These are phyloP conservation scores for Colletotrichum simmondsii DNA, from an alignment of 2,329 filamentous ascomycete species.

Conservation along the genomic window DNA sequence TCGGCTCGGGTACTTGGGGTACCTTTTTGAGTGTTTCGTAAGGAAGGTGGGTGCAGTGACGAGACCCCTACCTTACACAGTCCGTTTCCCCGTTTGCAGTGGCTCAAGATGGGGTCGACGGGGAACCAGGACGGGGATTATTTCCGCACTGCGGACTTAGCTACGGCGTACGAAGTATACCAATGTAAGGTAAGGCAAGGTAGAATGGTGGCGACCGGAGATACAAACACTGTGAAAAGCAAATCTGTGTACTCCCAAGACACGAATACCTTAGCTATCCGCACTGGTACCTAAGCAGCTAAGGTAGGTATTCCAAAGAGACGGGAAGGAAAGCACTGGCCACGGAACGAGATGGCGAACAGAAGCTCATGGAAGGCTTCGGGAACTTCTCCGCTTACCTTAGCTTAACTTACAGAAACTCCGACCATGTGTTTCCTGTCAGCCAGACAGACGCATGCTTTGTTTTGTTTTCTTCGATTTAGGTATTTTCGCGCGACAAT, in stretches of 20 bases:
- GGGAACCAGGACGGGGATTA: not conserved
- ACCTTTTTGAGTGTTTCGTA: slow-evolving; percentile 19
- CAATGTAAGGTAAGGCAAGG: not conserved
- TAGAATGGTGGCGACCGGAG: not conserved
- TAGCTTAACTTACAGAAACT: not conserved
- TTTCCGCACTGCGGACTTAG: not conserved
- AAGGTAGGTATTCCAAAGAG: not conserved
- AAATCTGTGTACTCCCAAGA: not conserved
- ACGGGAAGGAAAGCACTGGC: not conserved
- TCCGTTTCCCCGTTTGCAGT: slow-evolving; percentile 16
- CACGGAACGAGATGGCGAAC: not conserved
- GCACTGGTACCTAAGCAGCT: too few relatives aligned
- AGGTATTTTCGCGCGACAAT: not conserved
- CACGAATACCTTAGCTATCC: not conserved
- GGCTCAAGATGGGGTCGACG: not conserved
- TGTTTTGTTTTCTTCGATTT: not conserved
- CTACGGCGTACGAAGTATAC: too few relatives aligned
- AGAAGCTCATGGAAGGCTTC: slow-evolving; percentile 18
- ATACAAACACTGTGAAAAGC: not conserved
- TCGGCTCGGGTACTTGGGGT: slow-evolving; percentile 13
- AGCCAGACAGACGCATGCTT: not conserved
- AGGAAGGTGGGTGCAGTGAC: slow-evolving; percentile 12
- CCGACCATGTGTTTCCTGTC: not conserved
- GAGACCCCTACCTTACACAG: slow-evolving; percentile 6
- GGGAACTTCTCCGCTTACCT: not conserved